phyloP scores from a whole-genome alignment of 2,329 filamentous ascomycete species.

The Calonectria pteridis region DNA sequence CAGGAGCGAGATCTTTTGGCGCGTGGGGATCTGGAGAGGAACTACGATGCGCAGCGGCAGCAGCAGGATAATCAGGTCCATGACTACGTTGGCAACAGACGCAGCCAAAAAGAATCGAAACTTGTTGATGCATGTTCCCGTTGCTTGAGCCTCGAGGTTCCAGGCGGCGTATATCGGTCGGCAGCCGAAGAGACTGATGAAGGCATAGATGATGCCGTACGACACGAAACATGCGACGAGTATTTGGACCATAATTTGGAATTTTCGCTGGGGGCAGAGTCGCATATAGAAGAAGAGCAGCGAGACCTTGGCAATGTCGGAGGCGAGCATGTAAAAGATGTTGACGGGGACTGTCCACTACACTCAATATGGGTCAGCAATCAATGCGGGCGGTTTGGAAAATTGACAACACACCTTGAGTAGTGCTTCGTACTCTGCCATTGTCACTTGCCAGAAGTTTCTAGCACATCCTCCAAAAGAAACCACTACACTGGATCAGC shows the following conservation, averaged over 20 bases:
- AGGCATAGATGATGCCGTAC: slow-evolving; percentile 38
- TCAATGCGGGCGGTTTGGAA: too few species aligned
- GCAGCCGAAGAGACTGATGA: slow-evolving; percentile 39
- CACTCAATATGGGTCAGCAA: neutral
- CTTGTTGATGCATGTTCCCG: slow-evolving; percentile 39
- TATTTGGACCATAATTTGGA: slow-evolving; percentile 21
- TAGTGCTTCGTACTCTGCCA: neutral
- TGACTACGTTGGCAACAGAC: slow-evolving; percentile 39
- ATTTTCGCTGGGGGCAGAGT: slow-evolving; percentile 35
- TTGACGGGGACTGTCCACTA: slow-evolving; percentile 42
- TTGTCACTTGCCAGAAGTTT: slow-evolving; percentile 1
- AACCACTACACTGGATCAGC: neutral
- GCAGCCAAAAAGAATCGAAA: slow-evolving; percentile 41
- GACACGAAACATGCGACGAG: neutral
- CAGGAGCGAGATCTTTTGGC: neutral
- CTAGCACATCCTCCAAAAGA: neutral
- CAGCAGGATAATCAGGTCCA: slow-evolving; percentile 22
- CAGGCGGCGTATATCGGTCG: slow-evolving; percentile 38
- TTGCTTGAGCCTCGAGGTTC: slow-evolving; percentile 37
- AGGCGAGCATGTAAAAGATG: slow-evolving; percentile 42
- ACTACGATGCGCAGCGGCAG: neutral
- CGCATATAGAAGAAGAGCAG: slow-evolving; percentile 41
- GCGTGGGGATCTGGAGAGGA: neutral
- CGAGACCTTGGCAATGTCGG: slow-evolving; percentile 39
- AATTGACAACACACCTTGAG: neutral